Evolutionary conservation across 805 yeast genomes (phyloP), one percentile per base, ranked within the genome.

Genomic region (Zygosaccharomyces gambellarensis): DNA sequence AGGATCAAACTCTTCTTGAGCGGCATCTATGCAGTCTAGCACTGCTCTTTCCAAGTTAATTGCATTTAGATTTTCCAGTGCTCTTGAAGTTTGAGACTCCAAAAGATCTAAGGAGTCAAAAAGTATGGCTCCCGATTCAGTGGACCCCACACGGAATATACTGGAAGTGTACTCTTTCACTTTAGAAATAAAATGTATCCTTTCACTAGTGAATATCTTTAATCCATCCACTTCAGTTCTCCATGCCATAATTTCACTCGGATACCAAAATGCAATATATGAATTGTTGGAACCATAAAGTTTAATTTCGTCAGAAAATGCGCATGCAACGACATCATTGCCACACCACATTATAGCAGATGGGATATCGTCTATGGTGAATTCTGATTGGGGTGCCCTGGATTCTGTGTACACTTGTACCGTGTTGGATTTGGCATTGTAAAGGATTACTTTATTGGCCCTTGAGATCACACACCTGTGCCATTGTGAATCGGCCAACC

Each of bases 81-180:
- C 92, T 58, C 84, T 83, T 0, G 96, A 88, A 0, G 94, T 79
- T 55, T 84, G 83, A 36, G 70, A 70, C 11, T 80, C 78, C 7
- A 89, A 69, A 50, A 85, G 76, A 36, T 82, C 84, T 34, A 82
- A 75, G 7, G 96, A 85, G 67, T 90, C 97, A 7, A 88, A 69
- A 30, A 94, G 69, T 22, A 92, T 84, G 1, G 96, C 88, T 29
- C 94, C 77, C 1, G 97, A 86, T 30, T 87, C 77, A 0, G 87
- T 77, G 0, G 97, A 88, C 0, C 98, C 99, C 43, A 90, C 80
- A 59, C 79, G 80, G 65, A 89, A 89, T 5, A 87, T 75, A 34
- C 82, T 81, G 3, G 77, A 74, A 0, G 86, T 79, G 0, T 71
- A 64, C 2, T 71, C 70, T 0, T 80, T 74, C 0, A 94, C 95